Conservation (phyloP, 768 basidiomycete genomes). For the Kwoniella dendrophila region DNA sequence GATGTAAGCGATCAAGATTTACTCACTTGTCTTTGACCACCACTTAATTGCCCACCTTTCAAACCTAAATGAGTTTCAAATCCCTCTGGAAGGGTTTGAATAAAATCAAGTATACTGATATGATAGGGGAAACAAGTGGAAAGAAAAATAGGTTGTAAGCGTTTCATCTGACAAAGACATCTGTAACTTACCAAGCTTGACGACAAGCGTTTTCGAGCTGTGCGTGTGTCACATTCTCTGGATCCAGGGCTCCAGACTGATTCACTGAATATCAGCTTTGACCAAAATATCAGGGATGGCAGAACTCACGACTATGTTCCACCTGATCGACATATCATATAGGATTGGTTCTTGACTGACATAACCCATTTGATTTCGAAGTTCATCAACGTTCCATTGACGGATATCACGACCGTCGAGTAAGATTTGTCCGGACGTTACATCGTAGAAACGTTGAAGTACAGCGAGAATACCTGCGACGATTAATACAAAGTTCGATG, state of each 20-base stretch:
- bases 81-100: conserved; percentile 38
- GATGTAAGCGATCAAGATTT: background rate
- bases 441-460: conserved; percentile 53
- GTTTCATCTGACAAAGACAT: no score
- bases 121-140: background rate
- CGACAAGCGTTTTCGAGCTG: conserved; percentile 34
- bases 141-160: no score
- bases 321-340: conserved; percentile 50
- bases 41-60: conserved; percentile 49
- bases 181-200: conserved; percentile 41
- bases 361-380: conserved; percentile 46
- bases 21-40: conserved; percentile 50
- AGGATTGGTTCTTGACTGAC: conserved; percentile 54
- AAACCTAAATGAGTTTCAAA: conserved; percentile 51
- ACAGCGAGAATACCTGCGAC: conserved; percentile 43
- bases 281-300: background rate
- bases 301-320: conserved; percentile 40
- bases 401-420: conserved; percentile 51
- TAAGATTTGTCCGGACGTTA: conserved; percentile 37
- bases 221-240: conserved; percentile 25
- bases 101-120: conserved; percentile 38
- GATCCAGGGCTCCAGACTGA: conserved; percentile 28
- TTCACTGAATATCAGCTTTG: background rate
- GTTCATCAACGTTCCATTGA: conserved; percentile 34
- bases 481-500: background rate